Conservation (phyloP, 768 basidiomycete genomes). For the Chalciporus piperatus region DNA sequence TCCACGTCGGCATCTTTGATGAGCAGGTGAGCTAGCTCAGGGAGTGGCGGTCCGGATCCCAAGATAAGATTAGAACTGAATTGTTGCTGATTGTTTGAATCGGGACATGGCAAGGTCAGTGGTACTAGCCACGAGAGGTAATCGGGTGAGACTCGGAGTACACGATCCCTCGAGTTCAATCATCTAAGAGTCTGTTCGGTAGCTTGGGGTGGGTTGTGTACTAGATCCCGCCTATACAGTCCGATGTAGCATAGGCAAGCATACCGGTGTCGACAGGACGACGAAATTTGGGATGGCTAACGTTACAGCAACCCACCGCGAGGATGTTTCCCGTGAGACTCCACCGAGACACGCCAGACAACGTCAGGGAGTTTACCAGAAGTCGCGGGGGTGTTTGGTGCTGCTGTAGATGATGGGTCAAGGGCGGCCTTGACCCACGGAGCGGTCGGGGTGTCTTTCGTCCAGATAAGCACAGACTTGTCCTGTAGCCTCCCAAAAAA, state of each 20-base stretch:
- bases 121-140: too few relatives aligned
- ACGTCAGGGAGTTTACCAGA: constrained; percentile 92
- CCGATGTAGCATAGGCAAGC: too few relatives aligned
- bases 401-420: constrained; percentile 59
- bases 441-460: constrained; percentile 70
- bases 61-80: neutral
- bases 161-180: too few relatives aligned
- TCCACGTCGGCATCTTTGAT: constrained; percentile 1
- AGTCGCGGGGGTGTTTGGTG: constrained; percentile 42
- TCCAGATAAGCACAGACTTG: constrained; percentile 89
- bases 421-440: constrained; percentile 81
- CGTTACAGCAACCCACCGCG: constrained; percentile 95
- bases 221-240: too few relatives aligned
- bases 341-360: constrained; percentile 99
- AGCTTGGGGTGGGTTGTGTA: too few relatives aligned
- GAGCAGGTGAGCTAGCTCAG: constrained; percentile 3
- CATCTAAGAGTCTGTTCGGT: too few relatives aligned
- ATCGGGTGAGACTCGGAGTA: too few relatives aligned
- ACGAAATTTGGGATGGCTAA: too few relatives aligned
- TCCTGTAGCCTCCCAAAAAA: constrained; percentile 44
- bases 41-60: constrained; percentile 3
- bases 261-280: too few relatives aligned
- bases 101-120: too few relatives aligned
- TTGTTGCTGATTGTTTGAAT: too few relatives aligned
- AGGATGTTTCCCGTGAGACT: constrained; percentile 94